These are phyloP conservation scores for Nannochloropsis salina DNA, from an alignment of 108 stramenopile genomes.

Conservation along the genomic window DNA sequence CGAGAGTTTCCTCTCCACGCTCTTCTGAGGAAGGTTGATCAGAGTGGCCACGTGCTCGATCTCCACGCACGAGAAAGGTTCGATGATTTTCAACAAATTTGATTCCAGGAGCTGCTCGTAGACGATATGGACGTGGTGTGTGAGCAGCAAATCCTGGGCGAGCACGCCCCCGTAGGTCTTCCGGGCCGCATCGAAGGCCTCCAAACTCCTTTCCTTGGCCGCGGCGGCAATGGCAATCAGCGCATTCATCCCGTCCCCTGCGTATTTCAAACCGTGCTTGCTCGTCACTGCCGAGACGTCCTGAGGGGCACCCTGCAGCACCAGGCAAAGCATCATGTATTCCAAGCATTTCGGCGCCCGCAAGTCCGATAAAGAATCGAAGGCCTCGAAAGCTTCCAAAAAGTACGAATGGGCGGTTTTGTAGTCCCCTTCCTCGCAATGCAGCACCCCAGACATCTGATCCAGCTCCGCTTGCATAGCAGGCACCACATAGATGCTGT, in stretches of 20 bases:
- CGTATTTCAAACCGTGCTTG: constrained; percentile 88
- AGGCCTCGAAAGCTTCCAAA: constrained; percentile 96
- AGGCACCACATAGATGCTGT: constrained; percentile 92
- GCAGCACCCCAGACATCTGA: constrained; percentile 89
- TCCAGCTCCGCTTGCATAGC: constrained; percentile 82
- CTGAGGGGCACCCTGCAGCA: constrained; percentile 67
- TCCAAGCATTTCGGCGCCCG: constrained; percentile 44
- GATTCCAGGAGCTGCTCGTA: constrained; percentile 91
- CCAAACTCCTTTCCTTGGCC: constrained; percentile 74
- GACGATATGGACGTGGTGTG: constrained; percentile 88
- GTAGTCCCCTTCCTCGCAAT: constrained; percentile 96
- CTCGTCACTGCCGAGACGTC: constrained; percentile 56
- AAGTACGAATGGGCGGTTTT: constrained; percentile 98
- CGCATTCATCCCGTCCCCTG: constrained; percentile 84
- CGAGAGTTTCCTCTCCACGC: constrained; percentile 86
- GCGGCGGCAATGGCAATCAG: constrained; percentile 88
- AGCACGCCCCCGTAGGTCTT: constrained; percentile 63
- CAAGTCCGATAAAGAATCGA: constrained; percentile 66
- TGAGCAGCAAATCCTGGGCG: constrained; percentile 77
- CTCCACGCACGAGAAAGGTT: constrained; percentile 96
- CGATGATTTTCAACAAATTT: constrained; percentile 81
- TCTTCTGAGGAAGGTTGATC: constrained; percentile 78
- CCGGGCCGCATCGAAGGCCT: constrained; percentile 76
- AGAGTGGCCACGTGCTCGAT: constrained; percentile 82
- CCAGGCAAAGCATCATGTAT: constrained; percentile 96